Evolutionary conservation across 495 filamentous ascomycete genomes (phyloP), one percentile per base, ranked within the genome.

Genomic region (Cryomyces minteri): DNA sequence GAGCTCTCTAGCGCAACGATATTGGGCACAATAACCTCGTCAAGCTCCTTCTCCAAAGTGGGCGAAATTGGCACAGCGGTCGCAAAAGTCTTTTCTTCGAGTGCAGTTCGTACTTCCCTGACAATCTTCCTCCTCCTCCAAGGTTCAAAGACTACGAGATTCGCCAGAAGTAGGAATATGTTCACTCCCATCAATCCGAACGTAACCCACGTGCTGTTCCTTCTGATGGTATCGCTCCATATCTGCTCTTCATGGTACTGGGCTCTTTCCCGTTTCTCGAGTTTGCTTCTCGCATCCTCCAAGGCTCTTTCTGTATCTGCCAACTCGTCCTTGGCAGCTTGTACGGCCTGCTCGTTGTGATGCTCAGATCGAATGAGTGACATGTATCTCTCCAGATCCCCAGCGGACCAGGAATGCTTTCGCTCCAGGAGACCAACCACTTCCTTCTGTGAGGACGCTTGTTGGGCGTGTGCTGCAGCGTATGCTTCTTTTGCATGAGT

Each of bases 161-260:
- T 77, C 40, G 87, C 71, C 39, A 98, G 60, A 59, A 98, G 87
- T 36, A 98, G 58, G 36, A 96, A 60, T 4, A 96, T 79, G 54
- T 98, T 98, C 39, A 96, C 72, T 5, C 90, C 88, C 90, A 98
- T 96, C 51, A 98, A 63, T 0, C 90, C 90, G 80, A 92, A 95
- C 3, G 90, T 98, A 25, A 90, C 87, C 90, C 90, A 98, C 5
- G 90, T 96, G 53, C 78, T 84, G 74, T 94, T 94, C 48, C 90
- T 68, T 38, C 90, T 72, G 58, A 98, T 98, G 57, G 93, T 90
- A 56, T 98, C 90, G 54, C 82, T 88, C 90, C 90, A 98, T 40
- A 98, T 94, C 68, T 98, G 90, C 63, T 98, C 90, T 62, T 98
- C 90, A 63, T 98, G 90, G 64, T 98, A 98, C 30, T 90, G 77